Evolutionary conservation across 1,139 yeast species (phyloP).

Genomic region (Yamadazyma songkhlaensis): DNA sequence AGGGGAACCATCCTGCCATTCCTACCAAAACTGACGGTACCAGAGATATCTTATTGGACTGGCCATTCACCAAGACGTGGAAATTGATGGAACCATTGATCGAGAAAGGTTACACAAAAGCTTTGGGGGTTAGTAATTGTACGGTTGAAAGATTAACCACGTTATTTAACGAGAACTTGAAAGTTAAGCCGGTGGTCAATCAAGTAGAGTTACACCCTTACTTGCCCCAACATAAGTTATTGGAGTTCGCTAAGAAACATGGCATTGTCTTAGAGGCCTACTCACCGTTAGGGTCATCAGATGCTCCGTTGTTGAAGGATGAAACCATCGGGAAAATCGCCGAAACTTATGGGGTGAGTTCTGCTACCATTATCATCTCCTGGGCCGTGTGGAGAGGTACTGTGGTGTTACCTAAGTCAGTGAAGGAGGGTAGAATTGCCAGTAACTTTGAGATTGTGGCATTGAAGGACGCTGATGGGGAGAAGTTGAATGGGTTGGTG

Average conservation of each 20-base stretch:
- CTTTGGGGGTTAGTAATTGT: constrained; percentile 82
- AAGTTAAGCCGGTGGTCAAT: constrained; percentile 63
- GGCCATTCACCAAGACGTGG: constrained; percentile 64
- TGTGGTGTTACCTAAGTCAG: constrained; percentile 73
- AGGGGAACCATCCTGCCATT: constrained; percentile 32
- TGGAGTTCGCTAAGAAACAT: constrained; percentile 51
- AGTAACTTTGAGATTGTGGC: constrained; percentile 53
- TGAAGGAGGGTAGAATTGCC: constrained; percentile 55
- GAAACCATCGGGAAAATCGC: constrained; percentile 51
- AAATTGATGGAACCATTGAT: constrained; percentile 59
- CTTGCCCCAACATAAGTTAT: constrained; percentile 65
- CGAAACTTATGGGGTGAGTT: constrained; percentile 48
- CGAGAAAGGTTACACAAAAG: constrained; percentile 51
- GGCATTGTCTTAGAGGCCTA: constrained; percentile 69
- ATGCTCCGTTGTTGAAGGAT: constrained; percentile 61
- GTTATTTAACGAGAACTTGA: constrained; percentile 48
- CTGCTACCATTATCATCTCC: constrained; percentile 64
- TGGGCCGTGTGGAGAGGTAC: constrained; percentile 74
- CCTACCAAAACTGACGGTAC: constrained; percentile 23
- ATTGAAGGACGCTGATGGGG: constrained; percentile 54
- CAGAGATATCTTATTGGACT: constrained; percentile 32
- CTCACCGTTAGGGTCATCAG: constrained; percentile 74
- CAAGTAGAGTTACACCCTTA: constrained; percentile 78
- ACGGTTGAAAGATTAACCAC: constrained; percentile 47
- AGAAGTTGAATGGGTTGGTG: constrained; percentile 39